These are phyloP conservation scores for Pseudozyma pruni DNA, from an alignment of 1,284 basidiomycete genomes.

Conservation along the genomic window DNA sequence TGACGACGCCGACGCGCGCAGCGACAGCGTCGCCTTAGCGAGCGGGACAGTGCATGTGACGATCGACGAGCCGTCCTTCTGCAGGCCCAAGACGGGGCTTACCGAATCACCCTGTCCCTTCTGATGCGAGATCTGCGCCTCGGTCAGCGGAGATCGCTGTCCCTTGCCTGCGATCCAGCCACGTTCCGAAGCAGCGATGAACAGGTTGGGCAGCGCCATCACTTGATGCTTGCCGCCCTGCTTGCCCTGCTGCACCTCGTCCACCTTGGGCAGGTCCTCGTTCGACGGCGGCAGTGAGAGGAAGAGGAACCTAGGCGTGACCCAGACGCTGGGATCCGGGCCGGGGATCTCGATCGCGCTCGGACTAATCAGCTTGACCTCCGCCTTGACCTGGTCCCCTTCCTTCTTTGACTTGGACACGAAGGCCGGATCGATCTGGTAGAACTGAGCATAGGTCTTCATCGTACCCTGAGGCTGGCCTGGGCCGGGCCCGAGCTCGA, in stretches of 20 bases:
- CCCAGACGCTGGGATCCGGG: conserved; percentile 46
- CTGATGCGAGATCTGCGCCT: conserved; percentile 8
- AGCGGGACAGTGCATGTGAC: conserved; percentile 38
- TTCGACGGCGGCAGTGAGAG: conserved; percentile 38
- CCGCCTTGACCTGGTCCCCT: conserved; percentile 18
- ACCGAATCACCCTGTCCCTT: background rate
- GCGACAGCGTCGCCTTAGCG: conserved; percentile 28
- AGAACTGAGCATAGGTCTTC: conserved; percentile 49
- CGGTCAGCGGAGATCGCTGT: conserved; percentile 3
- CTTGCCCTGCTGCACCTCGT: conserved; percentile 1
- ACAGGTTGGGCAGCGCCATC: conserved; percentile 54
- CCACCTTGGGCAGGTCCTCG: conserved; percentile 17
- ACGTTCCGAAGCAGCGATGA: conserved; percentile 48
- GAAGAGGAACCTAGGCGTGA: conserved; percentile 52
- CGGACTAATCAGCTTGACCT: conserved; percentile 28
- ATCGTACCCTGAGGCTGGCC: conserved; percentile 70
- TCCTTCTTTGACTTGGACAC: background rate
- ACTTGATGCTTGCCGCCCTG: conserved; percentile 40
- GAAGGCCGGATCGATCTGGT: conserved; percentile 30
- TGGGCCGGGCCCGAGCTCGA: conserved; percentile 74
- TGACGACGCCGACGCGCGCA: conserved; percentile 10
- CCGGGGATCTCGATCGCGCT: conserved; percentile 52
- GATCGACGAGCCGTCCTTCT: conserved; percentile 37
- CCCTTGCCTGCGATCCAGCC: conserved; percentile 54
- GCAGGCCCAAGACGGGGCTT: conserved; percentile 18